phyloP scores from a whole-genome alignment of 352 stramenopile species.

The Globisporangium nodosum region DNA sequence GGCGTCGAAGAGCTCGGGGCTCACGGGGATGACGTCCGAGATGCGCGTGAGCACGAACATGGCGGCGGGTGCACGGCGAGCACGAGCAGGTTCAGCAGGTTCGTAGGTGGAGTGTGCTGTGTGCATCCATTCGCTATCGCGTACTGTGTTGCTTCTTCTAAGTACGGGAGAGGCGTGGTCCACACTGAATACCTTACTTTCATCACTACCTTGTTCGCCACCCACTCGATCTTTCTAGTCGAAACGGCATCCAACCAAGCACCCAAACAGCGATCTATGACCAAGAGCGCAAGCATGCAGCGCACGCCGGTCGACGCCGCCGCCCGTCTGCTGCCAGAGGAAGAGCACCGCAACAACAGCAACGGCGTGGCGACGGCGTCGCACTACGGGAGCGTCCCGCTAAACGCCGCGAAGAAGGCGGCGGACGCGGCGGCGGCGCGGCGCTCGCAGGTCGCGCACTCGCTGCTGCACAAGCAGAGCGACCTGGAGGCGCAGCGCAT shows the following conservation, averaged over 20 bases:
- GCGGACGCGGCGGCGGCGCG: constrained; percentile 5
- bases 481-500: constrained; percentile 44
- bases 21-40: constrained; percentile 83
- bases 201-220: too few species aligned
- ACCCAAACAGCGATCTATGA: too few species aligned
- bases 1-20: constrained; percentile 69
- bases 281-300: too few species aligned
- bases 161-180: too few species aligned
- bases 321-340: too few species aligned
- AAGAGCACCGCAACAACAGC: background rate
- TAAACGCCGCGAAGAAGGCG: background rate
- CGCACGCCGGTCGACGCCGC: too few species aligned
- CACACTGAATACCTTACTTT: too few species aligned
- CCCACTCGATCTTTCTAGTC: too few species aligned
- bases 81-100: background rate
- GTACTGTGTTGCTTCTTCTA: too few species aligned
- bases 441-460: constrained; percentile 70
- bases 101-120: too few species aligned
- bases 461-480: constrained; percentile 55
- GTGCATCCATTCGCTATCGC: background rate
- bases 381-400: constrained; percentile 8
- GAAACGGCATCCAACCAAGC: too few species aligned
- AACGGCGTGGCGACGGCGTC: background rate
- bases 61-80: background rate
- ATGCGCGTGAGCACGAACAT: constrained; percentile 87